These are phyloP conservation scores for Candida schatavii DNA, from an alignment of 805 yeast species.

Conservation along the genomic window DNA sequence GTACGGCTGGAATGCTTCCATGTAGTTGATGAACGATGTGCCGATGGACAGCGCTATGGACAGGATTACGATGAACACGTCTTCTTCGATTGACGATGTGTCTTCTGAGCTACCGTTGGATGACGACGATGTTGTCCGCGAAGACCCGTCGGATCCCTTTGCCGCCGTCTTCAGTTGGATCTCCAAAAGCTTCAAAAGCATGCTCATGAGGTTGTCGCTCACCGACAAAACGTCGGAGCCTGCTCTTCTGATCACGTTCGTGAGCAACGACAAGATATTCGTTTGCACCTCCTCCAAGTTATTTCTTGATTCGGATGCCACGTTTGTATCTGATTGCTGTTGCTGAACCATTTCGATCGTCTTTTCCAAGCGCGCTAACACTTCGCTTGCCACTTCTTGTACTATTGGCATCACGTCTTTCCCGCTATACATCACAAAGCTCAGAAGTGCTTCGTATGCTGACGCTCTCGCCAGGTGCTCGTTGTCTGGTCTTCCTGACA, in stretches of 20 bases:
- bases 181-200: slow-evolving; percentile 68
- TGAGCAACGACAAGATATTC: slow-evolving; percentile 71
- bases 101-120: too few relatives aligned
- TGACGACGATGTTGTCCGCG: too few relatives aligned
- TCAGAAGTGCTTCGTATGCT: slow-evolving; percentile 91
- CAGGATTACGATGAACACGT: slow-evolving; percentile 86
- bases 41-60: slow-evolving; percentile 84
- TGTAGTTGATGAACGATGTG: slow-evolving; percentile 65
- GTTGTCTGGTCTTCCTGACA: slow-evolving; percentile 73
- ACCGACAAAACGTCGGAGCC: slow-evolving; percentile 62
- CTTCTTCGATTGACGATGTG: slow-evolving; percentile 87
- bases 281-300: slow-evolving; percentile 87
- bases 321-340: slow-evolving; percentile 28
- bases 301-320: slow-evolving; percentile 66
- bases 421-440: slow-evolving; percentile 75
- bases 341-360: slow-evolving; percentile 48
- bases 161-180: too few relatives aligned
- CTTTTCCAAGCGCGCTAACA: slow-evolving; percentile 66
- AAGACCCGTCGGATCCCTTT: slow-evolving; percentile 22
- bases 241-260: slow-evolving; percentile 81
- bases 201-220: slow-evolving; percentile 80
- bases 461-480: slow-evolving; percentile 89
- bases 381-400: slow-evolving; percentile 70
- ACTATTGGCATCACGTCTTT: slow-evolving; percentile 66
- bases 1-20: slow-evolving; percentile 81